phyloP scores from a whole-genome alignment of 768 basidiomycete genomes.

The Suillus cothurnatus region DNA sequence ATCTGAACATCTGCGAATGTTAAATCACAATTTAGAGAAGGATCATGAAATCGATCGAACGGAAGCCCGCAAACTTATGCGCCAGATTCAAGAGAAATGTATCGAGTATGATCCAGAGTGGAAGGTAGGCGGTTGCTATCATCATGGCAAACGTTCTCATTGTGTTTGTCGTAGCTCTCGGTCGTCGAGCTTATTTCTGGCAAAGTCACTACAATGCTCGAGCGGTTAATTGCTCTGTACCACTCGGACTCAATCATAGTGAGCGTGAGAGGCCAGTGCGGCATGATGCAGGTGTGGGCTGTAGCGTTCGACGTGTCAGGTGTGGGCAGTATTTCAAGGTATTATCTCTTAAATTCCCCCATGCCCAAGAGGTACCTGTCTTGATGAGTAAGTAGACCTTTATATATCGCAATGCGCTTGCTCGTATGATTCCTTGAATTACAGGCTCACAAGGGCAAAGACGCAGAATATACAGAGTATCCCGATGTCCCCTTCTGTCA shows the following conservation, averaged over 20 bases:
- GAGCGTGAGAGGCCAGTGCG: slow-evolving; percentile 77
- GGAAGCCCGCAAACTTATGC: slow-evolving; percentile 84
- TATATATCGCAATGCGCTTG: background rate
- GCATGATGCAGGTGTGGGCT: slow-evolving; percentile 54
- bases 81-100: slow-evolving; percentile 76
- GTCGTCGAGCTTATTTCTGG: slow-evolving; percentile 96
- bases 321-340: slow-evolving; percentile 67
- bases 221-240: slow-evolving; percentile 90
- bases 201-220: slow-evolving; percentile 84
- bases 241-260: slow-evolving; percentile 93
- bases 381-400: slow-evolving; percentile 52
- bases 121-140: slow-evolving; percentile 49
- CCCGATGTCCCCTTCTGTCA: slow-evolving; percentile 15
- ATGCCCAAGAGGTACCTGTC: slow-evolving; percentile 88
- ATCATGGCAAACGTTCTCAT: background rate
- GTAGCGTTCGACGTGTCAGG: slow-evolving; percentile 51
- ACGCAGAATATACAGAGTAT: slow-evolving; percentile 15
- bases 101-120: slow-evolving; percentile 76
- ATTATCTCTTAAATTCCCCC: slow-evolving; percentile 88
- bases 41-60: slow-evolving; percentile 79
- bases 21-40: slow-evolving; percentile 49
- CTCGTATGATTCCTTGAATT: slow-evolving; percentile 5
- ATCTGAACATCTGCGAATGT: background rate
- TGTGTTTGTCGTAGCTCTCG: slow-evolving; percentile 56
- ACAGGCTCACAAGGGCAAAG: slow-evolving; percentile 18